These are phyloP conservation scores for Drosera spatulata DNA, from an alignment of 179 eudicot genomes.

Conservation along the genomic window DNA sequence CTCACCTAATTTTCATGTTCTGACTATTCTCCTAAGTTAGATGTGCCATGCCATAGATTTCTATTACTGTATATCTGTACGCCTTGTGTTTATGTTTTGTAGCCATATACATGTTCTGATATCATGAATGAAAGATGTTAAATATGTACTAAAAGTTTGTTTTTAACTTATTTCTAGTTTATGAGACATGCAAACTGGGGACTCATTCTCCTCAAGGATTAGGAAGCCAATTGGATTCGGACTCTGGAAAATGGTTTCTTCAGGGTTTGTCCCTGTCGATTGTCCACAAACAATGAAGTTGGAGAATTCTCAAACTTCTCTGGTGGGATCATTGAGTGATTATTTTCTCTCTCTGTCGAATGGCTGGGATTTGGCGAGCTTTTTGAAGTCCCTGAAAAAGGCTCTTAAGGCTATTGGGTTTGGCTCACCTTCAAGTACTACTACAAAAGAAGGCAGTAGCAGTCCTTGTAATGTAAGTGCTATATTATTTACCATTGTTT, in stretches of 20 bases:
- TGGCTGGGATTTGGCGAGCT: conserved; percentile 89
- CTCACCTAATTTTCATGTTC: too few relatives aligned
- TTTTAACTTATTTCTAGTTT: conserved; percentile 38
- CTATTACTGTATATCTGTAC: too few relatives aligned
- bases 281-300: conserved; percentile 78
- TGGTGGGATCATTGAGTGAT: conserved; percentile 87
- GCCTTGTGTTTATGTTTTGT: background rate
- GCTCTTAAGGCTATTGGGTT: conserved; percentile 69
- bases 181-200: conserved; percentile 91
- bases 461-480: conserved; percentile 73
- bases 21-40: too few relatives aligned
- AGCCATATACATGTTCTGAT: background rate
- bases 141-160: conserved; percentile 3
- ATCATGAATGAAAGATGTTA: background rate
- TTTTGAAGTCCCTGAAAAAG: conserved; percentile 80
- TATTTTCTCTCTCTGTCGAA: conserved; percentile 71
- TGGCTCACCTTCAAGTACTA: conserved; percentile 39
- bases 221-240: conserved; percentile 77
- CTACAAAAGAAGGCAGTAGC: conserved; percentile 66
- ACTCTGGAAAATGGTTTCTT: conserved; percentile 60
- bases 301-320: conserved; percentile 62
- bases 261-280: conserved; percentile 91
- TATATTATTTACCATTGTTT: background rate
- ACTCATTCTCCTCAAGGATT: conserved; percentile 69
- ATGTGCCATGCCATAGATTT: too few relatives aligned